Evolutionary conservation across 192 early-diverging fungal genomes (phyloP).

Genomic region (Umbelopsis vinacea): DNA sequence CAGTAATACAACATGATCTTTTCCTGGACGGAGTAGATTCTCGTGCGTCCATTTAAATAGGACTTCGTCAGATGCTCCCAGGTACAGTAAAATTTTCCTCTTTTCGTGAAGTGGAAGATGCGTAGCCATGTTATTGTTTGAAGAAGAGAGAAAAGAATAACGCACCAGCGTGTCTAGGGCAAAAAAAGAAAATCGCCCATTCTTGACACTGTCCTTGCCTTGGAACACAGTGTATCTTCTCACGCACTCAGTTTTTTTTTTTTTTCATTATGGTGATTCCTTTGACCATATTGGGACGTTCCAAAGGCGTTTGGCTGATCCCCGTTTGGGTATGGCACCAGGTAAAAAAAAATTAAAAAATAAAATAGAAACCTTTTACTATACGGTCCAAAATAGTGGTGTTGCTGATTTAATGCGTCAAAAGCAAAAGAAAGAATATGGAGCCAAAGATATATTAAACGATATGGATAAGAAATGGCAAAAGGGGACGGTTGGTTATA

Average conservation of each 20-base stretch:
- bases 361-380: neutral
- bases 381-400: too few species aligned
- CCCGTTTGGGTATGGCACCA: constrained; percentile 2
- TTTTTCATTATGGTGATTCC: constrained; percentile 1
- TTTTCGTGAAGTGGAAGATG: constrained; percentile 21
- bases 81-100: constrained; percentile 10
- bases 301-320: neutral
- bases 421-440: too few species aligned
- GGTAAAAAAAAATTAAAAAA: neutral
- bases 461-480: too few species aligned
- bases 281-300: constrained; percentile 10
- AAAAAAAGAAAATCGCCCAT: neutral
- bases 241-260: neutral
- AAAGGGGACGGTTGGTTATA: too few species aligned
- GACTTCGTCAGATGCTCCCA: constrained; percentile 1
- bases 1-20: constrained; percentile 24
- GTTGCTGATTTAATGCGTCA: too few species aligned
- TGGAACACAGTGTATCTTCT: neutral
- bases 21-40: constrained; percentile 14
- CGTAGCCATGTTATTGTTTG: neutral
- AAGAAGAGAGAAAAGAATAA: neutral
- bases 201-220: neutral
- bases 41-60: constrained; percentile 10
- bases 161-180: too few species aligned
- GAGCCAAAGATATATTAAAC: too few species aligned